Conservation (phyloP, 2,329 filamentous ascomycete genomes). For the Beauveria australis region DNA sequence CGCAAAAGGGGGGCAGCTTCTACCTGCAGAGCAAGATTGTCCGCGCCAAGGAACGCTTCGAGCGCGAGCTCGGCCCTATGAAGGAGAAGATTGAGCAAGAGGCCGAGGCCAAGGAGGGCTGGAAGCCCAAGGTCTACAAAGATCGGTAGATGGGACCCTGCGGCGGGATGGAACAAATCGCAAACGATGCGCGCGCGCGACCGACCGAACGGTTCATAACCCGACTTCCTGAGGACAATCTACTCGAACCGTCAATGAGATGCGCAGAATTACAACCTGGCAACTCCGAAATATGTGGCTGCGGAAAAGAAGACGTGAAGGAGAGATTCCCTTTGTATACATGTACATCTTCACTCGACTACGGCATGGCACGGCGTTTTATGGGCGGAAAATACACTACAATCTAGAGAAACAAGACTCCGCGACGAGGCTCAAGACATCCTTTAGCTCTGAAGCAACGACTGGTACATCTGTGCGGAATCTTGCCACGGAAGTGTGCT, state of each 20-base stretch:
- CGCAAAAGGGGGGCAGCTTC: constrained; percentile 92
- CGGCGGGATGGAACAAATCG: neutral
- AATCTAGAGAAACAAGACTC: constrained; percentile 19
- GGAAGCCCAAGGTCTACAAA: constrained; percentile 93
- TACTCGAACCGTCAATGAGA: neutral
- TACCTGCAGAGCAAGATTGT: constrained; percentile 97
- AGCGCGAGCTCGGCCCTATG: constrained; percentile 70
- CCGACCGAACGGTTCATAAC: neutral
- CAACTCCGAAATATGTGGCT: neutral
- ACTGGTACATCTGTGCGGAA: neutral
- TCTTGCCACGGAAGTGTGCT: neutral
- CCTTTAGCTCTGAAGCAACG: neutral
- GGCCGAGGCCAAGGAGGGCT: constrained; percentile 73
- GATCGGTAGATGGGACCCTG: constrained; percentile 47
- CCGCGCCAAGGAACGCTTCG: constrained; percentile 83
- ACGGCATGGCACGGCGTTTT: constrained; percentile 45
- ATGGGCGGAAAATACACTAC: constrained; percentile 11
- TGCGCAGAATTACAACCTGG: neutral
- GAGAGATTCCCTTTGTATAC: constrained; percentile 23
- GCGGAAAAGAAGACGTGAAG: constrained; percentile 10
- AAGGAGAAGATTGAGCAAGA: constrained; percentile 65
- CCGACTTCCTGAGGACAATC: neutral
- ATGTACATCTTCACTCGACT: constrained; percentile 47
- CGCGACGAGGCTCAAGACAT: neutral
- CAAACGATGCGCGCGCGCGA: neutral